Conservation (phyloP, 2,329 filamentous ascomycete species). For the Penicillium sclerotigenum region DNA sequence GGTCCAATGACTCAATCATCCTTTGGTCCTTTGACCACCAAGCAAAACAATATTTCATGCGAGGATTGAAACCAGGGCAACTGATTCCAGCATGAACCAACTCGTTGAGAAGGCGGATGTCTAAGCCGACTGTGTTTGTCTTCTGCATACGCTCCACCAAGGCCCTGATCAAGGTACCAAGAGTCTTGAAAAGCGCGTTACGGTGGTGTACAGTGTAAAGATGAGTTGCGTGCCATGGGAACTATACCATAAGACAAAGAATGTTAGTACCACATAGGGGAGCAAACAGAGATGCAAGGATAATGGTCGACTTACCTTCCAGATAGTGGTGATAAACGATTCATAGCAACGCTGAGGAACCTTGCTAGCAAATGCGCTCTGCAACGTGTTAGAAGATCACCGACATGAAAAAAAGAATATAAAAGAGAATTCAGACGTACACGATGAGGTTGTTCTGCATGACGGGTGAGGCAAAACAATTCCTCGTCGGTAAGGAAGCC, state of each 20-base stretch:
- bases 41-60: slow-evolving; percentile 38
- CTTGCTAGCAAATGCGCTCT: slow-evolving; percentile 51
- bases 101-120: slow-evolving; percentile 38
- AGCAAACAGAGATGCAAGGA: neutral
- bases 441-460: slow-evolving; percentile 49
- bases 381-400: neutral
- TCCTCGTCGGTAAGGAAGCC: slow-evolving; percentile 54
- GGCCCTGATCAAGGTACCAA: slow-evolving; percentile 61
- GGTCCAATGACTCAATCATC: neutral
- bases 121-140: slow-evolving; percentile 37
- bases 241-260: slow-evolving; percentile 32
- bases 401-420: neutral
- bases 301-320: slow-evolving; percentile 41
- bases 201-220: slow-evolving; percentile 49
- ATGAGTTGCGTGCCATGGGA: slow-evolving; percentile 49
- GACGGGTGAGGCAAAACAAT: slow-evolving; percentile 45
- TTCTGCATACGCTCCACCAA: slow-evolving; percentile 62
- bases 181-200: slow-evolving; percentile 44
- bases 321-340: slow-evolving; percentile 50
- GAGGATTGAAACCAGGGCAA: slow-evolving; percentile 45
- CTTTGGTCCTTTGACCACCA: neutral
- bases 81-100: slow-evolving; percentile 41
- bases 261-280: slow-evolving; percentile 3
- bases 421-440: slow-evolving; percentile 36
- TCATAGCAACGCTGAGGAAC: slow-evolving; percentile 54